Base-by-base conservation (phyloP, 257 asterid genomes). In the Vinca minor region DNA sequence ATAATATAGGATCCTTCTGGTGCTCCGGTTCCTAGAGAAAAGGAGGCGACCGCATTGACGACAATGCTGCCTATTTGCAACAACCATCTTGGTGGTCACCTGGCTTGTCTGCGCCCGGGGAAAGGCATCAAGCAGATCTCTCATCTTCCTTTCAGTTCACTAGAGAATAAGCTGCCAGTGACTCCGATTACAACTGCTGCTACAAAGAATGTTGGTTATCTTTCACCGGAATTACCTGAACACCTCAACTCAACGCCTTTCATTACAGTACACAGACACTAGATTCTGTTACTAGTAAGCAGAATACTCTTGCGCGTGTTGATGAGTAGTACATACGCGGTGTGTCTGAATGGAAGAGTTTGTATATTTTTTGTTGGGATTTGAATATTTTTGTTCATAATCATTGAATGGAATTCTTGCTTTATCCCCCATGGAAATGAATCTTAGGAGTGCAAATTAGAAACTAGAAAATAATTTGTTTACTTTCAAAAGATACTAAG, bases 61-160 rank as follows among this genome's bases (percentile, higher is more conserved):
- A 73, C 65, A 52, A 81, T 79, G 73, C 96, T 89, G 53, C 96
- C 96, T 0, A 63, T 73, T 17, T 84, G 87, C 82, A 84, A 80
- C 81, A 83, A 76, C 80, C 83, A 76, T 57, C 52, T 76, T 32
- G 64, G 60, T 0, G 81, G 91, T n/a, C 87, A 69, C 74, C 67
- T 89, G 4, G 94, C 86, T 67, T 81, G 93, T 48, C 66, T 86
- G 66, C 86, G 87, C 32, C 87, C 86, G 8, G 70, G 57, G 66
- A 76, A 77, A 73, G 73, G 73, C 31, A 44, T 48, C 47, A 55
- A 77, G 34, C 81, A 71, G 54, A 14, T 28, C 59, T 57, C 66
- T 48, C 83, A 77, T 31, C 65, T 71, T 41, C 89, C 91, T 1
- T 84, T 84, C 59, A 77, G 85, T 15, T 50, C 91, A 3, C 52